Evolutionary conservation across 352 stramenopile species (phyloP).

Genomic region (Hyaloperonospora brassicae): DNA sequence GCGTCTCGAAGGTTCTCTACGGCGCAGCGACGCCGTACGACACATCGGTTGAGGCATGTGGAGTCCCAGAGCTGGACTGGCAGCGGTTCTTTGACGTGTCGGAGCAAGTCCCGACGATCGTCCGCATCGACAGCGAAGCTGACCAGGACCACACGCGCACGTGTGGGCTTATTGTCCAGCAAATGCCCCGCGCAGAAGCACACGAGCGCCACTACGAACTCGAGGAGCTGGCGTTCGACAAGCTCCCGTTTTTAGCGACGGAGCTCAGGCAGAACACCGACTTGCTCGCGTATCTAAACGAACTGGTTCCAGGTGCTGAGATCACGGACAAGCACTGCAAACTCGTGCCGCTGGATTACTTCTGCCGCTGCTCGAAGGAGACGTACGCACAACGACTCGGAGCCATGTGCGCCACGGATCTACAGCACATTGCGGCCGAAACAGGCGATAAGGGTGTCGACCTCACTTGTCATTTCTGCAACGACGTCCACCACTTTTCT

Average conservation of each 20-base stretch:
- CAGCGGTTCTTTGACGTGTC: slow-evolving; percentile 80
- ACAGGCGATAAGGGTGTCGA: slow-evolving; percentile 47
- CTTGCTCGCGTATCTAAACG: slow-evolving; percentile 65
- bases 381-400: slow-evolving; percentile 46
- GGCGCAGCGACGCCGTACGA: slow-evolving; percentile 65
- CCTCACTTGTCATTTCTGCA: slow-evolving; percentile 82
- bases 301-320: slow-evolving; percentile 60
- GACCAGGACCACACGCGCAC: slow-evolving; percentile 42
- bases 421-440: slow-evolving; percentile 46
- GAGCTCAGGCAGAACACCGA: slow-evolving; percentile 46
- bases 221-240: slow-evolving; percentile 56
- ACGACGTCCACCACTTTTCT: slow-evolving; percentile 67
- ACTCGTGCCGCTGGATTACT: slow-evolving; percentile 70
- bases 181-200: slow-evolving; percentile 54
- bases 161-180: slow-evolving; percentile 75
- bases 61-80: slow-evolving; percentile 62
- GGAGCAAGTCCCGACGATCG: slow-evolving; percentile 78
- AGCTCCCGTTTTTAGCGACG: slow-evolving; percentile 34
- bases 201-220: slow-evolving; percentile 57
- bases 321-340: slow-evolving; percentile 50
- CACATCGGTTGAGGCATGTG: slow-evolving; percentile 58
- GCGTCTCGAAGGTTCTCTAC: slow-evolving; percentile 76
- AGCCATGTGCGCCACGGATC: slow-evolving; percentile 39
- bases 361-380: slow-evolving; percentile 76
- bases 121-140: slow-evolving; percentile 58